Evolutionary conservation across 106 monocot genomes (phyloP).

Genomic region (Cymbidium sinense): DNA sequence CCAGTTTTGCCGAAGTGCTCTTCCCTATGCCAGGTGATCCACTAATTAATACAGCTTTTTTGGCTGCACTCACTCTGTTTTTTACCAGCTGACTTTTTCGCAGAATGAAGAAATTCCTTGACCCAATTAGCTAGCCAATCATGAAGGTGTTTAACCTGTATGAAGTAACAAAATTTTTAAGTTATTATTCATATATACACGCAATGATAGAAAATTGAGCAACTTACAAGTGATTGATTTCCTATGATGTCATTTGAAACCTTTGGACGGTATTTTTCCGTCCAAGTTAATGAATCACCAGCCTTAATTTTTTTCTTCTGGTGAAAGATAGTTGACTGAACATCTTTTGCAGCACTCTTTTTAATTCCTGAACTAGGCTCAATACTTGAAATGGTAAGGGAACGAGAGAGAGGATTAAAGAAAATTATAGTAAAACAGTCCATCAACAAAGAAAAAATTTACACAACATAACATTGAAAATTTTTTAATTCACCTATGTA

Average conservation of each 20-base stretch:
- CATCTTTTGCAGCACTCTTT: constrained; percentile 35
- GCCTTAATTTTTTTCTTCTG: constrained; percentile 36
- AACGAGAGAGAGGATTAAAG: background rate
- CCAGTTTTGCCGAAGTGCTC: constrained; percentile 80
- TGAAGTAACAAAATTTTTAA: constrained; percentile 7
- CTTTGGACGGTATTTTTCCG: constrained; percentile 84
- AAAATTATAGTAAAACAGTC: too few species aligned
- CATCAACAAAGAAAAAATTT: background rate
- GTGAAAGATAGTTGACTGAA: constrained; percentile 21
- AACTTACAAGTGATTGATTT: constrained; percentile 84
- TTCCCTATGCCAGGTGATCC: constrained; percentile 97
- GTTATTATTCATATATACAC: constrained; percentile 5
- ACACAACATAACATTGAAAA: too few species aligned
- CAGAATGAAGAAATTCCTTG: constrained; percentile 59
- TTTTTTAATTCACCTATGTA: too few species aligned
- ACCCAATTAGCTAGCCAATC: constrained; percentile 84
- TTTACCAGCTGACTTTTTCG: constrained; percentile 71
- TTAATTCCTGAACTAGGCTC: constrained; percentile 12
- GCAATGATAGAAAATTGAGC: background rate
- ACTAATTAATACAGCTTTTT: constrained; percentile 92
- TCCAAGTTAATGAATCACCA: constrained; percentile 70
- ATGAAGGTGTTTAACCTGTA: constrained; percentile 90
- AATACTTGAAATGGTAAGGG: constrained; percentile 22
- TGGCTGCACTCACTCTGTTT: constrained; percentile 58
- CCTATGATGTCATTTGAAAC: constrained; percentile 87